Conservation (phyloP, 2,329 filamentous ascomycete genomes). For the Fusarium proliferatum region DNA sequence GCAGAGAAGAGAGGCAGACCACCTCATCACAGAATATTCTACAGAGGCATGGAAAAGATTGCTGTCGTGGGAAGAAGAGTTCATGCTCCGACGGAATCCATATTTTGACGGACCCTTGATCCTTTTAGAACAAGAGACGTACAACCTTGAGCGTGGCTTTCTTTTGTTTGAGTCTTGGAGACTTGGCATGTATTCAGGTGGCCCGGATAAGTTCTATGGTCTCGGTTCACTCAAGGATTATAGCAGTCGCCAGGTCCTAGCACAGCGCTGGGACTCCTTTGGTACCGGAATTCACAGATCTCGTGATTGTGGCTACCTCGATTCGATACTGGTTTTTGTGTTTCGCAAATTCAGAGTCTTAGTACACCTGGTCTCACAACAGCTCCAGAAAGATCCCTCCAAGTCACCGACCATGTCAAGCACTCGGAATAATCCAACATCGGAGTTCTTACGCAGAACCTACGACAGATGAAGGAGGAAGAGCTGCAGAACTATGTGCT, state of each 20-base stretch:
- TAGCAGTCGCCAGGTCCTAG: not conserved
- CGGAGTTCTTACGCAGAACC: not conserved
- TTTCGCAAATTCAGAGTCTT: not conserved
- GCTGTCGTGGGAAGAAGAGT: not conserved
- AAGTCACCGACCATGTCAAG: not conserved
- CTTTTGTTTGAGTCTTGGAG: not conserved
- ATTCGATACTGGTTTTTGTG: rapidly evolving
- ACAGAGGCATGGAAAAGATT: not conserved
- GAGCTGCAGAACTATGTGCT: not conserved
- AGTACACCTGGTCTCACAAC: not conserved
- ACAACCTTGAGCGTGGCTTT: not conserved
- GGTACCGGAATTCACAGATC: no score
- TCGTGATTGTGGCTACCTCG: not conserved
- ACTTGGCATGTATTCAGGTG: not conserved
- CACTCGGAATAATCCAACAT: not conserved
- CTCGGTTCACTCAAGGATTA: not conserved
- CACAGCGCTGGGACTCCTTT: no score
- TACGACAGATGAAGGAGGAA: not conserved
- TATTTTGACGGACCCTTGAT: not conserved
- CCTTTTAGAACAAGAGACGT: not conserved
- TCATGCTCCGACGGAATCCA: not conserved
- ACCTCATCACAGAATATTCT: not conserved
- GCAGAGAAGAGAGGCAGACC: not conserved
- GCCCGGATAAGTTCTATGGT: no score
- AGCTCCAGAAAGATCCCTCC: not conserved